Percentiles rank a stretch among this genome's conserved stretches.
These are phyloP conservation scores for Candida tetrigidarum DNA, from an alignment of 1,139 yeast species.

Conservation along the genomic window DNA sequence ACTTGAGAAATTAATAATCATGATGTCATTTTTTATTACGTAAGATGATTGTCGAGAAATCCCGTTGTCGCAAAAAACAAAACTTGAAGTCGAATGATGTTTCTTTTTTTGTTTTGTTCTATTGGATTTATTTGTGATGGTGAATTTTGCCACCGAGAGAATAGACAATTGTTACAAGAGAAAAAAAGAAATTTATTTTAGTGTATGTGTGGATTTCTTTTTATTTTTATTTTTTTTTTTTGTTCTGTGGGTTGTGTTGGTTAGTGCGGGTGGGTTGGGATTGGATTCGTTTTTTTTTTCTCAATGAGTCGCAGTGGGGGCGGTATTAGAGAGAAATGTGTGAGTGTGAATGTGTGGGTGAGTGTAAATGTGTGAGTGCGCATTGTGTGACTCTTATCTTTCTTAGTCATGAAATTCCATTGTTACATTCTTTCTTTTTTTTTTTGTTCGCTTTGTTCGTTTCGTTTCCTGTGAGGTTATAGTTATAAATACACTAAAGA, in stretches of 20 bases:
- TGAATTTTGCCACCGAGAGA: neutral
- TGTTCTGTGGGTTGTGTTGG: no score
- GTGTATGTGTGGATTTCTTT: no score
- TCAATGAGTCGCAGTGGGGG: neutral
- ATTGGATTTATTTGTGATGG: neutral
- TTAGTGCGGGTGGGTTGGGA: no score
- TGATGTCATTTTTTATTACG: no score
- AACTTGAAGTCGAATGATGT: neutral
- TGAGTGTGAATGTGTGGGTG: neutral
- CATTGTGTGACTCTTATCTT: conserved; percentile 2
- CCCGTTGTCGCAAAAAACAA: neutral
- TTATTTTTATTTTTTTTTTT: no score
- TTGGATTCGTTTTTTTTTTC: no score
- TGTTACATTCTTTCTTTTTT: neutral
- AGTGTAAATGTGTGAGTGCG: neutral
- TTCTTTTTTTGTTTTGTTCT: neutral
- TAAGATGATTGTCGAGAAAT: no score
- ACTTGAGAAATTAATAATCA: no score
- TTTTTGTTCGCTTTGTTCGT: neutral
- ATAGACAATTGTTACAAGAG: no score
- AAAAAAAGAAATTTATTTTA: neutral
- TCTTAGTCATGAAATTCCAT: neutral
- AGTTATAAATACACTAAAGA: no score
- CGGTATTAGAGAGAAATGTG: neutral
- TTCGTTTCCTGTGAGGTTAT: no score